phyloP scores from a whole-genome alignment of 352 stramenopile species.

The Globisporangium paroecandrum region DNA sequence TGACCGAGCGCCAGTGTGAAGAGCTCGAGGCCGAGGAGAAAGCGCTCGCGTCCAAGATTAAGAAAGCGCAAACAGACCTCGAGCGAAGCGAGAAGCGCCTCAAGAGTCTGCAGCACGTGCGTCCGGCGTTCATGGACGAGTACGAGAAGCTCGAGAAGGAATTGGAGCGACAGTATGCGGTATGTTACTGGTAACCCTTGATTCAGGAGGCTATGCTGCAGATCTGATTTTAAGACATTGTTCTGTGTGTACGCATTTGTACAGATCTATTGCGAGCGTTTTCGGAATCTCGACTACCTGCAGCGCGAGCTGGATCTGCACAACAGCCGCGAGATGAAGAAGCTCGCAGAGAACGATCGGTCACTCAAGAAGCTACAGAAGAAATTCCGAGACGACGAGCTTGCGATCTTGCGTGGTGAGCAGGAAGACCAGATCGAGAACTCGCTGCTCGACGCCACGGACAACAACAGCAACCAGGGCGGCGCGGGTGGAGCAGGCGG shows the following conservation, averaged over 20 bases:
- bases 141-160: slow-evolving; percentile 97
- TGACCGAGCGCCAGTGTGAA: slow-evolving; percentile 84
- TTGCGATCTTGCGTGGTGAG: slow-evolving; percentile 83
- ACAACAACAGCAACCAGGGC: slow-evolving; percentile 47
- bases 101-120: slow-evolving; percentile 89
- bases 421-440: slow-evolving; percentile 79
- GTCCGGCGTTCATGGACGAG: slow-evolving; percentile 97
- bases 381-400: slow-evolving; percentile 90
- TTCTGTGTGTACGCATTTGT: background rate
- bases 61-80: slow-evolving; percentile 93
- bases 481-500: slow-evolving; percentile 23
- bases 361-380: slow-evolving; percentile 92
- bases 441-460: slow-evolving; percentile 42
- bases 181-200: slow-evolving; percentile 22
- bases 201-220: background rate
- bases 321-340: slow-evolving; percentile 83
- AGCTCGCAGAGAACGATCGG: slow-evolving; percentile 84
- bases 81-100: slow-evolving; percentile 95
- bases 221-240: background rate
- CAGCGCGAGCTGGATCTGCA: slow-evolving; percentile 92
- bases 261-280: slow-evolving; percentile 89
- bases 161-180: slow-evolving; percentile 93
- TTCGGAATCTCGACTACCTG: slow-evolving; percentile 96
- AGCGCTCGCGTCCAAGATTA: slow-evolving; percentile 89
- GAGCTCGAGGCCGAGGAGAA: slow-evolving; percentile 93